Conservation (phyloP, 106 monocot genomes). For the Apostasia ramifera region DNA sequence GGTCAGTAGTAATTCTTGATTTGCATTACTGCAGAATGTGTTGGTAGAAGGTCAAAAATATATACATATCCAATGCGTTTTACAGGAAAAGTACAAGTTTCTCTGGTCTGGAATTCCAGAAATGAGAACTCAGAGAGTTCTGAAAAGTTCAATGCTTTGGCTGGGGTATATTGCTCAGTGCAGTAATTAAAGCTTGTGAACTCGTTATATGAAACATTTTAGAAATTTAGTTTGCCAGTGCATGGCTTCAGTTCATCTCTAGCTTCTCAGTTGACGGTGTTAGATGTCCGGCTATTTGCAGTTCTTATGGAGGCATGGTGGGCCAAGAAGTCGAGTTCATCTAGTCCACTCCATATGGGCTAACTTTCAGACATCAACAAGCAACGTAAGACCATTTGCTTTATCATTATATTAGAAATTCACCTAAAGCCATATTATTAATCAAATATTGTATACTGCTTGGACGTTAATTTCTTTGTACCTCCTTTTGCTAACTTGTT, state of each 20-base stretch:
- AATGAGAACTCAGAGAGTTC: slow-evolving; percentile 58
- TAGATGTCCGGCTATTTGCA: slow-evolving; percentile 18
- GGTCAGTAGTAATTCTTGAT: slow-evolving; percentile 29
- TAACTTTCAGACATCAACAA: slow-evolving; percentile 92
- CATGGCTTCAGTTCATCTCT: slow-evolving; percentile 1
- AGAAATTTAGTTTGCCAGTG: neutral
- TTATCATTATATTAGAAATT: too few species aligned
- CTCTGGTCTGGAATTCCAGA: slow-evolving; percentile 97
- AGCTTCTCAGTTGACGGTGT: neutral
- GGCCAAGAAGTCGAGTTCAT: slow-evolving; percentile 34
- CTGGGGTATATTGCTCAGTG: slow-evolving; percentile 41
- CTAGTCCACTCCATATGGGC: slow-evolving; percentile 93
- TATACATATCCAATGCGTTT: neutral
- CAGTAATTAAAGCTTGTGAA: neutral
- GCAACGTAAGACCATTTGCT: slow-evolving; percentile 43
- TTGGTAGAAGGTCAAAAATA: neutral
- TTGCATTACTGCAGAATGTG: neutral
- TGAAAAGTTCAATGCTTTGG: slow-evolving; percentile 70
- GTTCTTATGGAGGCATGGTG: slow-evolving; percentile 89
- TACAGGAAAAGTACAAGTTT: slow-evolving; percentile 78
- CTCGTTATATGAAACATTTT: too few species aligned
- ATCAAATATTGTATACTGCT: too few species aligned
- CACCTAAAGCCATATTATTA: too few species aligned
- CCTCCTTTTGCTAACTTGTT: too few species aligned
- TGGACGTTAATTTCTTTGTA: too few species aligned